Evolutionary conservation across 225 moss, liverwort and hornwort species (phyloP), one percentile per base, ranked within the genome.

Genomic region (Pseudisothecium myosuroides): DNA sequence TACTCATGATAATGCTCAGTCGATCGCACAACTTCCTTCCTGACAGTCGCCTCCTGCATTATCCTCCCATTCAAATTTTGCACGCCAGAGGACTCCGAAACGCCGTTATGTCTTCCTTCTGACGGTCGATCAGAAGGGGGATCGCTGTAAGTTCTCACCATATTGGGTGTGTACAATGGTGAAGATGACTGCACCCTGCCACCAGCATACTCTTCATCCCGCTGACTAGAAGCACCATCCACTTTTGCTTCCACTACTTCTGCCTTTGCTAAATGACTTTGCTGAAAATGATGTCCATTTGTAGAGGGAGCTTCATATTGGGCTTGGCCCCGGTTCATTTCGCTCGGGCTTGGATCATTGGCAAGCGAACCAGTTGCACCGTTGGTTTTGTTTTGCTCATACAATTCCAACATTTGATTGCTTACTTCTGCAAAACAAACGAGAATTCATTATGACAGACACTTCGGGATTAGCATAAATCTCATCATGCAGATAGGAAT

Each of bases 401-500:
- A 99, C 59, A 99, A 89, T 86, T 99, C 98, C 74, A 97, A 88
- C 97, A 99, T 97, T 90, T 99, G 98, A 76, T 96, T 97, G 92
- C 97, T 97, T 49, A 99, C 96, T 94, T 99, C 98, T 98, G 97
- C 92, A 93, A 55, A 82, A 76, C 81, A 90, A 90, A 84, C n/a
- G 76, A 76, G 34, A 64, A 34, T 24, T 90, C 81, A 90, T 80
- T 86, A 86, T 39, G 52, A 60, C 75, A 59, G 56, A 12, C 68
- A 83, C 75, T 79, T 55, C 77, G 36, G 17, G n/a, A 69, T 23
- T 23, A 72, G 63, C 90, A 79, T 27, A 72, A 68, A 69, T 78
- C 12, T 64, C 61, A 60, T 73, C 72, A 80, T 54, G 50, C 71
- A 90, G 50, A 52, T 79, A 83, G 36, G 56, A 78, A 66, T 68